phyloP scores from a whole-genome alignment of 2,329 filamentous ascomycete species.

The Claviceps paspali region DNA sequence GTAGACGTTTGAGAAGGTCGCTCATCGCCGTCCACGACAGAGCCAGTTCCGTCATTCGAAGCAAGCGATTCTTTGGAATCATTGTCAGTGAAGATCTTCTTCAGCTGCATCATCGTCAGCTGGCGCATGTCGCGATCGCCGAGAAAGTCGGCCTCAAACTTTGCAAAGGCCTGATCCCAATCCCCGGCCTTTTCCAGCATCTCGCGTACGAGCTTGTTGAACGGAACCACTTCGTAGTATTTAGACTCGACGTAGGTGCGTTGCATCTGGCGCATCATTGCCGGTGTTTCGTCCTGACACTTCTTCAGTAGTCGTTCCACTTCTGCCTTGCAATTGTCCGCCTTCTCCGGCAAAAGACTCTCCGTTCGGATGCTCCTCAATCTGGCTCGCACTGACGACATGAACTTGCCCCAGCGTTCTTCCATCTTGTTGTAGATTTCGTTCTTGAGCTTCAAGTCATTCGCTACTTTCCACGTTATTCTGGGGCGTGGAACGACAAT shows the following conservation, averaged over 20 bases:
- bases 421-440: slow-evolving; percentile 73
- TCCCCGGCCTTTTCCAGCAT: slow-evolving; percentile 87
- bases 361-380: slow-evolving; percentile 83
- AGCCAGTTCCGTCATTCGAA: slow-evolving; percentile 50
- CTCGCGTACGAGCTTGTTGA: slow-evolving; percentile 75
- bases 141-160: slow-evolving; percentile 87
- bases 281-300: slow-evolving; percentile 68
- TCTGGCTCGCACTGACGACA: slow-evolving; percentile 68
- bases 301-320: slow-evolving; percentile 65
- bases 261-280: slow-evolving; percentile 63
- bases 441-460: slow-evolving; percentile 84
- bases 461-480: slow-evolving; percentile 95
- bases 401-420: slow-evolving; percentile 72
- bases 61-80: slow-evolving; percentile 64
- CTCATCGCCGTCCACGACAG: slow-evolving; percentile 36
- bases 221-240: slow-evolving; percentile 91
- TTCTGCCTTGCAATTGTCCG: slow-evolving; percentile 66
- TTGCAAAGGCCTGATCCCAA: slow-evolving; percentile 81
- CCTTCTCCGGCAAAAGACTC: slow-evolving; percentile 75
- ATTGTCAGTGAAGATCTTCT: slow-evolving; percentile 87
- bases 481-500: slow-evolving; percentile 81
- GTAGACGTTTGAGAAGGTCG: slow-evolving; percentile 28
- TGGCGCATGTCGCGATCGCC: slow-evolving; percentile 93
- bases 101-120: slow-evolving; percentile 79
- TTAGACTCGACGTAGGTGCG: slow-evolving; percentile 84